phyloP scores from a whole-genome alignment of 78 protist species.

The Capsaspora owczarzaki region DNA sequence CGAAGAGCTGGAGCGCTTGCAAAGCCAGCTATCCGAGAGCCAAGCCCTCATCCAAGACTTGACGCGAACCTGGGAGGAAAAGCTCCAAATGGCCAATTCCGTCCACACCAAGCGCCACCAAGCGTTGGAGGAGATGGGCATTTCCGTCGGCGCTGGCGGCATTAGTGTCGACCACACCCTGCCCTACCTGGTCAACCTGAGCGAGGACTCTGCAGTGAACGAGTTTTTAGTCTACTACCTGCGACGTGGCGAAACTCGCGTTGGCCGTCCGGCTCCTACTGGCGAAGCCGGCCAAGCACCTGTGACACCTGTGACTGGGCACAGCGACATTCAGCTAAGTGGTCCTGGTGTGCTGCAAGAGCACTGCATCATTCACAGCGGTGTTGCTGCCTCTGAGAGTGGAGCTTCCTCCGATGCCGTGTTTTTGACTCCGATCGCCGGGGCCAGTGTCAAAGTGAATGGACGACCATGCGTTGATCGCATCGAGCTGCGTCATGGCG shows the following conservation, averaged over 20 bases:
- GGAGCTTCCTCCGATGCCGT: no score
- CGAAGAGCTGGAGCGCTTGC: background rate
- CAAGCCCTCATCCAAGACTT: background rate
- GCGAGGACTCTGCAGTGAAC: background rate
- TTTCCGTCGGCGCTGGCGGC: background rate
- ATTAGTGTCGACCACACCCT: background rate
- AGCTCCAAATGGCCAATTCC: background rate
- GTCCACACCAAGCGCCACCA: background rate
- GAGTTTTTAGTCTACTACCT: background rate
- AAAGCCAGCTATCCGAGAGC: background rate
- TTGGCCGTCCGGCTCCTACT: no score
- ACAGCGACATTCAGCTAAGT: background rate
- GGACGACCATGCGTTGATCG: background rate
- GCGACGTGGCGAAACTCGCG: no score
- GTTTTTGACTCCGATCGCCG: background rate
- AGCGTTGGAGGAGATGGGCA: background rate
- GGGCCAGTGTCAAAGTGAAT: background rate
- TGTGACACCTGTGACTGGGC: no score
- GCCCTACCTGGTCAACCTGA: constrained; percentile 3
- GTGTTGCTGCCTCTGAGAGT: no score
- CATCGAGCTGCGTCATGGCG: background rate
- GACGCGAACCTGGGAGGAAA: constrained; percentile 4
- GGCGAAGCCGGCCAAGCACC: no score
- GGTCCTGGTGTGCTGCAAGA: background rate
- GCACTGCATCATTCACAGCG: background rate